Conservation (phyloP, 805 yeast species). For the Ogataea parapolymorpha region DNA sequence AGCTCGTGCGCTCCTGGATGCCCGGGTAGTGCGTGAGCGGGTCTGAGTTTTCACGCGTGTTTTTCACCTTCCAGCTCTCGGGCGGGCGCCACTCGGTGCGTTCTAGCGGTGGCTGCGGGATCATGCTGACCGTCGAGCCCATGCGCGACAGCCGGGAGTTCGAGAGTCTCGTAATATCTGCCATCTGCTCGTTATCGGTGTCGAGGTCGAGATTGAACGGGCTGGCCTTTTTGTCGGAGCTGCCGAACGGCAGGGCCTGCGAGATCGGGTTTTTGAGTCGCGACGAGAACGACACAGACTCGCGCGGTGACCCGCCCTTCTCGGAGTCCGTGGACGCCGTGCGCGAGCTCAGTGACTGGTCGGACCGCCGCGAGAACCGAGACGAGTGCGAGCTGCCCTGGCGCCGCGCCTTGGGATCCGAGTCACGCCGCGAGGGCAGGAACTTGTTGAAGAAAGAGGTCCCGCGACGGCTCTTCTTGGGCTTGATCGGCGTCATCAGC, state of each 20-base stretch:
- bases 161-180: conserved; percentile 19
- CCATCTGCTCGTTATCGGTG: conserved; percentile 21
- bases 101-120: conserved; percentile 8
- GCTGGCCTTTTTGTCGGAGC: background rate
- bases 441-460: conserved; percentile 24
- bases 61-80: conserved; percentile 59
- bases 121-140: conserved; percentile 22
- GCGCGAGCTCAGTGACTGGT: background rate
- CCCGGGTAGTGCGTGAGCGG: conserved; percentile 6
- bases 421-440: conserved; percentile 29
- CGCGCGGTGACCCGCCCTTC: background rate
- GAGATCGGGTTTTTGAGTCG: conserved; percentile 4
- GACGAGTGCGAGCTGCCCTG: background rate
- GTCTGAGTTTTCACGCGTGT: conserved; percentile 15
- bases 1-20: conserved; percentile 18
- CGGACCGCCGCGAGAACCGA: conserved; percentile 13
- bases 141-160: conserved; percentile 22
- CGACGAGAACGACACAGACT: background rate
- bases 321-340: background rate
- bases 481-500: conserved; percentile 18
- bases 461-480: conserved; percentile 21
- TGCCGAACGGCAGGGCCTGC: conserved; percentile 5
- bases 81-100: conserved; percentile 49
- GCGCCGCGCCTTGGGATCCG: conserved; percentile 16
- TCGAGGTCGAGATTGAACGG: conserved; percentile 25